These are phyloP conservation scores for Coffea eugenioides DNA, from an alignment of 257 asterid genomes.

Conservation along the genomic window DNA sequence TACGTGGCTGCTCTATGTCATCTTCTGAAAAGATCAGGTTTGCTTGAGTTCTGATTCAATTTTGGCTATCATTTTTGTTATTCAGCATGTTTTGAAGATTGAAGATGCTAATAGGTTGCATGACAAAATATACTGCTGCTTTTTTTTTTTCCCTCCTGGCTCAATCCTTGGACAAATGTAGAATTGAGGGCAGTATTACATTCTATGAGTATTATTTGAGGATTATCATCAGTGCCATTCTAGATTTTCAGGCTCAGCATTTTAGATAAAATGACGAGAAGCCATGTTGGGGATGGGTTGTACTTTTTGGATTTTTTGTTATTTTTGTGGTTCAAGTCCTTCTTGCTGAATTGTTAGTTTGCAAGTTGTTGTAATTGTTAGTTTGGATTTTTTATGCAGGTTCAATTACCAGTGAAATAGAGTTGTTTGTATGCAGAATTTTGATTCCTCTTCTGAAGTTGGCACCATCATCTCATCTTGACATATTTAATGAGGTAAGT, in stretches of 20 bases:
- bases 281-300: too few species aligned
- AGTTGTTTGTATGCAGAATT: conserved; percentile 55
- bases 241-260: too few species aligned
- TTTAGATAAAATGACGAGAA: too few species aligned
- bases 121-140: background rate
- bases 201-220: background rate
- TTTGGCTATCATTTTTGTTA: background rate
- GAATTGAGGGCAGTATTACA: background rate
- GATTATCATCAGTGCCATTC: background rate
- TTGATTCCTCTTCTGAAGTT: conserved; percentile 62
- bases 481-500: conserved; percentile 68
- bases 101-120: background rate
- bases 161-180: background rate
- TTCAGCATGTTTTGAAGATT: background rate
- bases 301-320: too few species aligned
- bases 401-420: conserved; percentile 35
- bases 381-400: conserved; percentile 38
- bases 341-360: too few species aligned
- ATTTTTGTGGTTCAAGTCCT: too few species aligned
- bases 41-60: conserved; percentile 15
- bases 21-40: conserved; percentile 66
- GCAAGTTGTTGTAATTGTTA: too few species aligned
- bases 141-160: too few species aligned
- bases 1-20: conserved; percentile 68
- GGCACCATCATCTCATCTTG: conserved; percentile 44